A percentile compares a stretch with the other conserved stretches of the same genome.
These are phyloP conservation scores for Pseudoneurospora amorphoporcata DNA, from an alignment of 495 filamentous ascomycete species.

Conservation along the genomic window DNA sequence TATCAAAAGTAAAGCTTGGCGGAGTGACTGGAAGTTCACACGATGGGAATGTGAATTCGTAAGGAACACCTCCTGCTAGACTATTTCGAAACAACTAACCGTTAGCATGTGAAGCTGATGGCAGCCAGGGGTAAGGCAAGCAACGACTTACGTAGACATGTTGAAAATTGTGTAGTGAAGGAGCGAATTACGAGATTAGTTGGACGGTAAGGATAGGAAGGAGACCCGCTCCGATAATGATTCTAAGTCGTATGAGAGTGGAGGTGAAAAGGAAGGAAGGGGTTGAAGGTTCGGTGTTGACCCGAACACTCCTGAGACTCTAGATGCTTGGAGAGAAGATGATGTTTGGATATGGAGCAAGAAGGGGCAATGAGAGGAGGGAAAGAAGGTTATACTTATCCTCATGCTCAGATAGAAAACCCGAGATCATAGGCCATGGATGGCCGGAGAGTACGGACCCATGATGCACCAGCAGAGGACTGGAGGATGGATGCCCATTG, in stretches of 20 bases:
- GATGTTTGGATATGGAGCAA: constrained; percentile 20
- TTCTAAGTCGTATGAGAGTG: constrained; percentile 8
- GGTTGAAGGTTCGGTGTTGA: constrained; percentile 6
- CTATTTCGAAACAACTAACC: constrained; percentile 15
- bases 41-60: constrained; percentile 41
- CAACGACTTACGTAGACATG: constrained; percentile 41
- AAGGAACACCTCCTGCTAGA: constrained; percentile 42
- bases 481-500: constrained; percentile 8
- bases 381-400: constrained; percentile 25
- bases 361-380: constrained; percentile 25
- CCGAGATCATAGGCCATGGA: constrained; percentile 26
- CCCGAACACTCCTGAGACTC: constrained; percentile 20
- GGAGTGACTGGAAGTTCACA: constrained; percentile 35
- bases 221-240: constrained; percentile 33
- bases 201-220: constrained; percentile 10
- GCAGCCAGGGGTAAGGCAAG: neutral
- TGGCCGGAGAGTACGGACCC: constrained; percentile 25
- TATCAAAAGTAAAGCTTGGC: constrained; percentile 45
- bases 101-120: constrained; percentile 14
- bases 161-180: constrained; percentile 19
- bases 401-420: constrained; percentile 15
- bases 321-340: constrained; percentile 10
- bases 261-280: constrained; percentile 14
- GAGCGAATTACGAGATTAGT: constrained; percentile 30
- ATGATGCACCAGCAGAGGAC: constrained; percentile 21